phyloP scores from a whole-genome alignment of 805 yeast species.

The Spencermartinsiella europaea region DNA sequence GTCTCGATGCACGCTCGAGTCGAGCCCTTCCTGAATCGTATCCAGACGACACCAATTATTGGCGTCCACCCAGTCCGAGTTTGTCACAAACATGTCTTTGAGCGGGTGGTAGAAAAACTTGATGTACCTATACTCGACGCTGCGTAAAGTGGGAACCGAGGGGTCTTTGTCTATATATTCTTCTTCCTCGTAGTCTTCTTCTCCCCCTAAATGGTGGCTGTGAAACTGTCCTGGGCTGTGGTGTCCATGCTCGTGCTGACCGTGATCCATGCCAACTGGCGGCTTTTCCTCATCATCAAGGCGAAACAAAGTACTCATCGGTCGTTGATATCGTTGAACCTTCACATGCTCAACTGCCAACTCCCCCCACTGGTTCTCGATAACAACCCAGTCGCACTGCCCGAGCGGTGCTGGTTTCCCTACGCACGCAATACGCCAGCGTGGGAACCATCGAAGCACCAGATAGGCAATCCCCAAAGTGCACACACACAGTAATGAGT shows the following conservation, averaged over 20 bases:
- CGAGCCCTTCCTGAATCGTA: conserved; percentile 54
- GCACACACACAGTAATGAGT: conserved; percentile 47
- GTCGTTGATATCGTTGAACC: conserved; percentile 60
- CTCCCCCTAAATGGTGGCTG: conserved; percentile 1
- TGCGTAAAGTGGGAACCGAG: conserved; percentile 60
- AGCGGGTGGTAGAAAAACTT: conserved; percentile 78
- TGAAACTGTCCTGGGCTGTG: background rate
- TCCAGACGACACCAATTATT: conserved; percentile 63
- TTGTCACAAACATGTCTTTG: conserved; percentile 79
- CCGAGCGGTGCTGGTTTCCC: conserved; percentile 69
- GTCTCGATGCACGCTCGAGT: conserved; percentile 62
- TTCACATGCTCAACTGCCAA: conserved; percentile 54
- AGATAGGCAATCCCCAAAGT: conserved; percentile 74
- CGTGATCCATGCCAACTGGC: background rate
- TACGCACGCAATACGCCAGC: conserved; percentile 58
- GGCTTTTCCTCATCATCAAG: conserved; percentile 15
- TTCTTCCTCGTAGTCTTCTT: conserved; percentile 15
- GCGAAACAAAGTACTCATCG: conserved; percentile 63
- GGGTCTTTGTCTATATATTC: conserved; percentile 48
- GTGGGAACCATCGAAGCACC: conserved; percentile 80
- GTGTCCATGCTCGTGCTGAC: background rate
- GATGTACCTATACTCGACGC: conserved; percentile 78
- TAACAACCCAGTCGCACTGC: conserved; percentile 83
- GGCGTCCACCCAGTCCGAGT: conserved; percentile 80
- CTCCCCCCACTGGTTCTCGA: conserved; percentile 93